Conservation (phyloP, 805 yeast species). For the Kurtzmaniella cleridarum region DNA sequence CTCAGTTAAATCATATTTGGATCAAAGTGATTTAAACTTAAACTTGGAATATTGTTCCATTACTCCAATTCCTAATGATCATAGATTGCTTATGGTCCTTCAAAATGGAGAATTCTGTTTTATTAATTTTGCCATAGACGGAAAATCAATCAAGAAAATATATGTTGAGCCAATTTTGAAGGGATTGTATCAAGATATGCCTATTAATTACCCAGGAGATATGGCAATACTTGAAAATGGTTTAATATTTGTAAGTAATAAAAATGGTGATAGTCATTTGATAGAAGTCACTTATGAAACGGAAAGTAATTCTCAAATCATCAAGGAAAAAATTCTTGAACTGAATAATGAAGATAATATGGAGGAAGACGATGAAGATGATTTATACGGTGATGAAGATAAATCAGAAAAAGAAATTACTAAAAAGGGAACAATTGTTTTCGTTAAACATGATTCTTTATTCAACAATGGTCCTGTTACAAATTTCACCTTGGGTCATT, state of each 20-base stretch:
- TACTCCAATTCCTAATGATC: conserved; percentile 30
- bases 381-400: conserved; percentile 23
- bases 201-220: conserved; percentile 34
- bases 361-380: conserved; percentile 46
- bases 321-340: conserved; percentile 3
- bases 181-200: conserved; percentile 23
- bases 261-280: conserved; percentile 54
- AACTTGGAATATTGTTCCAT: conserved; percentile 49
- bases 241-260: conserved; percentile 54
- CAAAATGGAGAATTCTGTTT: conserved; percentile 29
- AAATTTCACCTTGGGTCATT: conserved; percentile 59
- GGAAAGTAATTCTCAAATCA: conserved; percentile 4
- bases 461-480: conserved; percentile 70
- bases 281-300: conserved; percentile 32
- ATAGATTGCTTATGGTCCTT: conserved; percentile 26
- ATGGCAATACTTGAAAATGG: conserved; percentile 37
- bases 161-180: conserved; percentile 26
- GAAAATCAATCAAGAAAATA: conserved; percentile 34
- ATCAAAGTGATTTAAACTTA: conserved; percentile 47
- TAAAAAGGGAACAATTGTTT: conserved; percentile 19
- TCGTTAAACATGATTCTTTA: conserved; percentile 48
- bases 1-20: conserved; percentile 32
- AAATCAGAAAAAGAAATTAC: conserved; percentile 9
- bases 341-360: conserved; percentile 17
- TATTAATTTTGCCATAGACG: conserved; percentile 36